Base-by-base conservation (phyloP, 305 asterid genomes). In the Fraxinus latifolia region DNA sequence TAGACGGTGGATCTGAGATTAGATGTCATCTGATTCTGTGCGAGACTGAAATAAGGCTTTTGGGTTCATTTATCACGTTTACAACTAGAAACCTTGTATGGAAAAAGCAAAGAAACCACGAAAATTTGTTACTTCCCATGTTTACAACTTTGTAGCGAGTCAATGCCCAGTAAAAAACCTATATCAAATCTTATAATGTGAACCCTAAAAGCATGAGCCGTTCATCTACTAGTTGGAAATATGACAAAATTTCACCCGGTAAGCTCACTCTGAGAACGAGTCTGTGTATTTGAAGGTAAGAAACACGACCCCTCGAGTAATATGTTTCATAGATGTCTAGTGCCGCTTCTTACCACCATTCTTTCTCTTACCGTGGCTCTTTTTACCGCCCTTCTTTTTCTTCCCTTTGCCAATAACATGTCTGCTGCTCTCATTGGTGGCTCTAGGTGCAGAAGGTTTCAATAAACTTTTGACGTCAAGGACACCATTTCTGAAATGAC, bases 401-500 rank as follows among this genome's bases (percentile, higher is more conserved):
- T 74, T 87, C 82, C 92, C 92, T 84, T 89, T 89, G 78, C 89
- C 42, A 9, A 36, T 8, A 27, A 31, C 79, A 37, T 47, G 83
- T 72, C 74, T 75, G 34, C 84, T 77, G 32, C 80, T 53, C 5
- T 53, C 65, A 53, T 5, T 17, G 7, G 77, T 33, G 75, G 75
- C 84, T 58, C 85, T 87, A 7, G 95, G 89, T 5, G 89, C 81
- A 12, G 93, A 82, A 77, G 91, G 84, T 67, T 83, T 72, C 39
- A 93, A 84, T 21, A 95, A 77, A 81, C 88, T 88, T 70, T 89
- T 90, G 42, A 93, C 99, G 81, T 93, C 89, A 77, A 95, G 97
- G 77, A 95, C 92, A 3, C 99, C 97, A 31, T 95, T 92, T 85
- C 89, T 92, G 83, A 95, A 93, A 83, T 86, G 60, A 29, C 97